These are phyloP conservation scores for Mucuna pruriens DNA, from an alignment of 306 rosid genomes.

Conservation along the genomic window DNA sequence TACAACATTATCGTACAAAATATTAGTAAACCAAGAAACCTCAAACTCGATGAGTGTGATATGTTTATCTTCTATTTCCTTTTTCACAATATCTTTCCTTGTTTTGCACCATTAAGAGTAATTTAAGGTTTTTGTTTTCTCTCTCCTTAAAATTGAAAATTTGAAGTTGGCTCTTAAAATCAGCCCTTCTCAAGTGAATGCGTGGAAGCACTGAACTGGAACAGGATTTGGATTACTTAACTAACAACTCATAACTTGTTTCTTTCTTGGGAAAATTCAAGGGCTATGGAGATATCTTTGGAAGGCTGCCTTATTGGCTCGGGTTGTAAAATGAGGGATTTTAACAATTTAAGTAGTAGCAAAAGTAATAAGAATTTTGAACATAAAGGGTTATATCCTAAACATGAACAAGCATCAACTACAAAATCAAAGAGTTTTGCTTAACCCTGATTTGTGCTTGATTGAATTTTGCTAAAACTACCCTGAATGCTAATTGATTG, in stretches of 20 bases:
- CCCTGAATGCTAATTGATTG: not conserved
- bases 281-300: not conserved
- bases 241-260: not conserved
- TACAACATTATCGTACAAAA: too few species aligned
- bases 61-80: not conserved
- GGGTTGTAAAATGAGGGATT: not conserved
- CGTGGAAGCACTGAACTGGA: not conserved
- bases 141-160: not conserved
- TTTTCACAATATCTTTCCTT: not conserved
- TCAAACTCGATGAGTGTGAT: not conserved
- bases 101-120: not conserved
- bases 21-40: too few species aligned
- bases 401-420: not conserved
- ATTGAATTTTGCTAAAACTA: not conserved
- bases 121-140: not conserved
- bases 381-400: not conserved
- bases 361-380: not conserved
- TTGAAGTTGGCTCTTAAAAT: not conserved
- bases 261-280: slow-evolving; percentile 5
- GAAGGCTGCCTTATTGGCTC: not conserved
- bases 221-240: not conserved
- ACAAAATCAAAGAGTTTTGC: not conserved
- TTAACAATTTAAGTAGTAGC: not conserved
- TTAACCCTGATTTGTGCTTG: not conserved
- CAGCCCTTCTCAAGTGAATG: not conserved